Conservation (phyloP, 495 filamentous ascomycete species). For the Lophiostoma macrostomum region DNA sequence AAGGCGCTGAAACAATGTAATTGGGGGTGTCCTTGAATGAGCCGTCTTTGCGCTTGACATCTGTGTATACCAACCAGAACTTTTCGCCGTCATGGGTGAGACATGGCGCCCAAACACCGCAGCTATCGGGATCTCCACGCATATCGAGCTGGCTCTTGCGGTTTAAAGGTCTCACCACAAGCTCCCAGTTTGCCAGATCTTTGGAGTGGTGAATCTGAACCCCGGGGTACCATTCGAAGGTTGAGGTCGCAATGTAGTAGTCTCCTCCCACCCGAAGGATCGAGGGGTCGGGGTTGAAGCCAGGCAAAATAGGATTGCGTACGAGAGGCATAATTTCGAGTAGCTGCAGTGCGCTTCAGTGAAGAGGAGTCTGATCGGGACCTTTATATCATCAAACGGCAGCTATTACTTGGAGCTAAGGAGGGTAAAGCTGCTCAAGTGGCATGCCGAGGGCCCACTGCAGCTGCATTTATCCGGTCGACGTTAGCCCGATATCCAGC, state of each 20-base stretch:
- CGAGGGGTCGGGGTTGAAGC: conserved; percentile 63
- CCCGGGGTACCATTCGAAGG: conserved; percentile 60
- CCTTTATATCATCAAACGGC: too few species aligned
- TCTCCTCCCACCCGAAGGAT: conserved; percentile 54
- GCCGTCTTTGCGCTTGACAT: conserved; percentile 55
- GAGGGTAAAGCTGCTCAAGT: too few species aligned
- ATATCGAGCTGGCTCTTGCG: conserved; percentile 41
- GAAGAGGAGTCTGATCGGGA: too few species aligned
- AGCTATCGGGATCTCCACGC: conserved; percentile 47
- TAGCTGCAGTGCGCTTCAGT: too few species aligned
- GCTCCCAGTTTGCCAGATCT: conserved; percentile 50
- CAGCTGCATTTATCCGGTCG: too few species aligned
- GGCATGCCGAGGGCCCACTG: too few species aligned
- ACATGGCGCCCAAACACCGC: conserved; percentile 63
- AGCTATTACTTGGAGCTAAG: too few species aligned
- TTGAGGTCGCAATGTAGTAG: conserved; percentile 63
- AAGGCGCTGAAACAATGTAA: conserved; percentile 43
- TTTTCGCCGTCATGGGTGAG: conserved; percentile 55
- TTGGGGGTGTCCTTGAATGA: conserved; percentile 52
- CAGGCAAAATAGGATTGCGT: conserved; percentile 61
- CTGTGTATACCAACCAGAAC: conserved; percentile 47
- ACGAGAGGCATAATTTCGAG: conserved; percentile 30
- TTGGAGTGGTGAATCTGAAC: conserved; percentile 52
- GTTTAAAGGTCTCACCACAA: conserved; percentile 39
- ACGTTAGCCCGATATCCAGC: too few species aligned